Evolutionary conservation across 495 filamentous ascomycete species (phyloP), one percentile per base, ranked within the genome.

Genomic region (Penicillium samsonianum): DNA sequence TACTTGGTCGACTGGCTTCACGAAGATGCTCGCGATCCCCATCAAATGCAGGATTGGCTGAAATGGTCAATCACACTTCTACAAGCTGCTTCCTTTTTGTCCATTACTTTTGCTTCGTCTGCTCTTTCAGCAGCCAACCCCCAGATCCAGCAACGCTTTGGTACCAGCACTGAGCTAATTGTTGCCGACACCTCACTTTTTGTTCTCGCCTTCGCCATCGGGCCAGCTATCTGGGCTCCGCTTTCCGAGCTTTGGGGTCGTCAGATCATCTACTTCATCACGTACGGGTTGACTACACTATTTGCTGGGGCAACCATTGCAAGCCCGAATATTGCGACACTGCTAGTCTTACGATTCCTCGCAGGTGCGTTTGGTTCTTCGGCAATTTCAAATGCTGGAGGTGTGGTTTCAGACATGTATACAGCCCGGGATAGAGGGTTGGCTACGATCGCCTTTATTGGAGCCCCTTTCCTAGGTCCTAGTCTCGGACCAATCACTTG

Each of bases 201-300:
- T 58, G 72, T 85, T 5, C 59, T 84, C 5, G 80, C 61, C 0
- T 74, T 74, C 22, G 70, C 69, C 1, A 42, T 78, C 25, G 82
- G 80, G 12, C 82, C 82, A 4, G 56, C 75, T 0, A 38, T 81
- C n/a, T 84, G 73, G 69, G 80, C 74, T 6, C 90, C 90, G 0
- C 67, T 90, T 5, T 89, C 85, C 9, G 90, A 94, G 66, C 70
- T 94, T 26, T 84, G 81, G 58, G 90, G 90, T 35, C 82, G 90
- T 19, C 61, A 69, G 20, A 10, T 52, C 17, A 42, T 63, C 44
- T 63, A 47, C 63, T 74, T 85, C 63, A 53, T 80, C 47, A 83
- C 81, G 5, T 48, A 48, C 14, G 53, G 43, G 7, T 4, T 52
- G 16, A 37, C 50, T 2, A 53, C 55, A 8, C 76, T 84, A 53